A percentile compares a stretch with the other conserved stretches of the same genome.
phyloP scores from a whole-genome alignment of 768 basidiomycete species.

The Xanthoconium stramineum region DNA sequence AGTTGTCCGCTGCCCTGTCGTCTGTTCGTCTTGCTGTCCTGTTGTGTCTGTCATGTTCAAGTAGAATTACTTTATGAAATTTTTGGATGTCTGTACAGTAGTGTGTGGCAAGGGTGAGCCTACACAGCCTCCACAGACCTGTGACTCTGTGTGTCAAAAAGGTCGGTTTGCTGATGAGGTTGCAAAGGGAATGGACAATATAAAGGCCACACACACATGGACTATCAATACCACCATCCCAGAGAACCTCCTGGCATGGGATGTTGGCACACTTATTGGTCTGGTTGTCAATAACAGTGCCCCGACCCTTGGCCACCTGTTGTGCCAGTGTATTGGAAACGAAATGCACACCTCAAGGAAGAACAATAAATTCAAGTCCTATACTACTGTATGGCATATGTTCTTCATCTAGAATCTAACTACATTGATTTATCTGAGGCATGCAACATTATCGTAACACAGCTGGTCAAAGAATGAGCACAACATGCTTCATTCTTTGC shows the following conservation, averaged over 20 bases:
- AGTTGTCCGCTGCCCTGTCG: no score
- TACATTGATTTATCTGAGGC: not conserved
- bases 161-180: not conserved
- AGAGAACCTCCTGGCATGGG: not conserved
- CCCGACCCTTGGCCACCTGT: not conserved
- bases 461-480: not conserved
- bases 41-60: no score
- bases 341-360: not conserved
- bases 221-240: not conserved
- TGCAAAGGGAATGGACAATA: not conserved
- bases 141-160: no score
- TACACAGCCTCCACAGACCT: no score
- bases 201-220: not conserved
- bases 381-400: not conserved
- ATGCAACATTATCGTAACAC: not conserved
- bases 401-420: not conserved
- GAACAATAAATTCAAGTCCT: not conserved
- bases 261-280: not conserved
- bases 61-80: no score
- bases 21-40: no score
- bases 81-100: no score
- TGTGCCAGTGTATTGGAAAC: not conserved
- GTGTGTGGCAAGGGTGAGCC: no score
- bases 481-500: not conserved
- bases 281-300: not conserved